Conservation (phyloP, 441 rosid genomes). For the Adansonia rubrostipa region DNA sequence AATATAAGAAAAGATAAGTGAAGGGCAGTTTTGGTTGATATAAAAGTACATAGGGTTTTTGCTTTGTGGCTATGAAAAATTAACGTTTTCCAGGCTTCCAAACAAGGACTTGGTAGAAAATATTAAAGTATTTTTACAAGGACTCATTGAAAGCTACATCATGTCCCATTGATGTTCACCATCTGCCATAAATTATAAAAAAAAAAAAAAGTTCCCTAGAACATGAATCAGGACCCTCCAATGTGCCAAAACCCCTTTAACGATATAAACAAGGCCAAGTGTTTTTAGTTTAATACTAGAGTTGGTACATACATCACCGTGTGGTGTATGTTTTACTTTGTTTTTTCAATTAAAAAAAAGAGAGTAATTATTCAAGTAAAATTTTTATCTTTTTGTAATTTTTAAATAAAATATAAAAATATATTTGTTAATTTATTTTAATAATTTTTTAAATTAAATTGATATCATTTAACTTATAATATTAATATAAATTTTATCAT, state of each 20-base stretch:
- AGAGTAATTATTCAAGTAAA: too few species aligned
- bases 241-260: constrained; percentile 1
- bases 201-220: neutral
- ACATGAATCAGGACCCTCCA: constrained; percentile 26
- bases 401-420: too few species aligned
- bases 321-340: neutral
- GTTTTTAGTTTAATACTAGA: neutral
- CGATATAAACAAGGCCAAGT: constrained; percentile 24
- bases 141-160: neutral
- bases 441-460: too few species aligned
- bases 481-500: too few species aligned
- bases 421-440: too few species aligned
- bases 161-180: neutral
- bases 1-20: constrained; percentile 36
- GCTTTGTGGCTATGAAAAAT: too few species aligned
- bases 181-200: neutral
- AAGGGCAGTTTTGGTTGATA: constrained; percentile 21
- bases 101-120: too few species aligned
- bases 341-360: neutral
- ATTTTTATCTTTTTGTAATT: too few species aligned
- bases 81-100: too few species aligned
- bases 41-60: too few species aligned
- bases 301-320: neutral
- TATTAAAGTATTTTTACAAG: neutral
- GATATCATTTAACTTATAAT: too few species aligned